A percentile compares a stretch with the other conserved stretches of the same genome.
phyloP scores from a whole-genome alignment of 176 grass and related monocot genomes.

The Paspalum notatum region DNA sequence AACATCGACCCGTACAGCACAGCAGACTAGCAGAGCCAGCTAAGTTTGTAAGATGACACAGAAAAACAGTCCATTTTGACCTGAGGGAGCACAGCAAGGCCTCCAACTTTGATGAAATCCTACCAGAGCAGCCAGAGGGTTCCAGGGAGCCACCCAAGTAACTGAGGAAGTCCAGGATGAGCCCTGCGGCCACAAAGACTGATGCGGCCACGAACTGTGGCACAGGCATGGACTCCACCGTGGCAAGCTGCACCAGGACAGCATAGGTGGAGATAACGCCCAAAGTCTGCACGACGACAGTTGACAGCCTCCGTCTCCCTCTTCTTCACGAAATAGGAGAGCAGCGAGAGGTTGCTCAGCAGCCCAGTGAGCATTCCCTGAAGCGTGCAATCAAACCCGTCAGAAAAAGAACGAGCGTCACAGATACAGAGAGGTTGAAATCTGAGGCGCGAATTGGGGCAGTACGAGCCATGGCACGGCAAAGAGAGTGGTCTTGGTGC shows the following conservation, averaged over 20 bases:
- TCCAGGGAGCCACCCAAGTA: constrained; percentile 70
- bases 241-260: constrained; percentile 82
- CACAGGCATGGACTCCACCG: constrained; percentile 78
- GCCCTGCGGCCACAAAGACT: constrained; percentile 59
- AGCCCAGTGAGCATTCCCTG: constrained; percentile 98
- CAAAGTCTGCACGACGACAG: constrained; percentile 87
- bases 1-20: neutral
- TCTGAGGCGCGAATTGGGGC: neutral
- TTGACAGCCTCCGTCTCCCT: constrained; percentile 81
- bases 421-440: neutral
- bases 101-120: constrained; percentile 85
- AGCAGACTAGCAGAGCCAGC: neutral
- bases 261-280: constrained; percentile 83
- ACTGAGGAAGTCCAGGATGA: constrained; percentile 84
- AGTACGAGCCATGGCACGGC: constrained; percentile 92
- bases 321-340: constrained; percentile 98
- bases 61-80: constrained; percentile 34
- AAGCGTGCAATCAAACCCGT: neutral
- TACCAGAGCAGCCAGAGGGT: constrained; percentile 79
- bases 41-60: constrained; percentile 5
- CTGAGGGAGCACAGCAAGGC: constrained; percentile 89
- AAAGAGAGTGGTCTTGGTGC: constrained; percentile 86
- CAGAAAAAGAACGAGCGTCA: neutral
- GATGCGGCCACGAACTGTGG: constrained; percentile 73
- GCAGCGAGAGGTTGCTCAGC: constrained; percentile 83